Evolutionary conservation across 805 yeast genomes (phyloP), one percentile per base, ranked within the genome.

Genomic region (Barnettozyma populi): DNA sequence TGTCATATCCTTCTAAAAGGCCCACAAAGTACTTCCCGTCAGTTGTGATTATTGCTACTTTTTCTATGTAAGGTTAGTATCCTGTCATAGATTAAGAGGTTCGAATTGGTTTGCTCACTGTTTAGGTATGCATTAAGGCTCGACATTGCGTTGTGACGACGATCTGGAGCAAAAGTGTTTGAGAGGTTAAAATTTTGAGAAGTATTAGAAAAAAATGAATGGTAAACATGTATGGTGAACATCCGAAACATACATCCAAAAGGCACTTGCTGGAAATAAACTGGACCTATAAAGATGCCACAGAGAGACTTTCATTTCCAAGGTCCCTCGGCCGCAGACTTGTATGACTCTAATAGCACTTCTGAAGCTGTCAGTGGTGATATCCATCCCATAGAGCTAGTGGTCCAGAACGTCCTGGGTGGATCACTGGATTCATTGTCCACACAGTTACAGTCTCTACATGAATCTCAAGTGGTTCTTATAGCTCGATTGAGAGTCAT

Each of bases 1-100:
- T 78, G 61, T 85, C 92, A 56, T 70, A 84, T 7, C 90, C 89
- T 53, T 72, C 75, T 16, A 78, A 57, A 19, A 57, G 66, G 5
- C 80, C 83, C 35, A 70, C 59, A 38, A 76, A 69, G 45, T 74
- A 68, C 43, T 78, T 66, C 10, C 84, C 86, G 53, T 79, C 84
- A 7, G 80, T 69, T 3, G 84, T 78, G 40, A 81, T 65, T 27
- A 80, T 72, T 45, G 79, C 74, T 13, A 81, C 81, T 53, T 68
- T 68, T 54, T 74, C 79, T 67, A 44, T 7, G 39, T 16, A 7
- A 39, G 35, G 52, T 51, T 46, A 54, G 52, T 49, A 47, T 6
- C 5, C 20, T 6, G 29, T 10, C 11, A 14, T 8, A 18, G 14
- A 3, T 13, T 5, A 4, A 9, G 23, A 20, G 14, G 3, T 5